Evolutionary conservation across 2,329 filamentous ascomycete genomes (phyloP), one percentile per base, ranked within the genome.

Genomic region (Monosporascus sp.): DNA sequence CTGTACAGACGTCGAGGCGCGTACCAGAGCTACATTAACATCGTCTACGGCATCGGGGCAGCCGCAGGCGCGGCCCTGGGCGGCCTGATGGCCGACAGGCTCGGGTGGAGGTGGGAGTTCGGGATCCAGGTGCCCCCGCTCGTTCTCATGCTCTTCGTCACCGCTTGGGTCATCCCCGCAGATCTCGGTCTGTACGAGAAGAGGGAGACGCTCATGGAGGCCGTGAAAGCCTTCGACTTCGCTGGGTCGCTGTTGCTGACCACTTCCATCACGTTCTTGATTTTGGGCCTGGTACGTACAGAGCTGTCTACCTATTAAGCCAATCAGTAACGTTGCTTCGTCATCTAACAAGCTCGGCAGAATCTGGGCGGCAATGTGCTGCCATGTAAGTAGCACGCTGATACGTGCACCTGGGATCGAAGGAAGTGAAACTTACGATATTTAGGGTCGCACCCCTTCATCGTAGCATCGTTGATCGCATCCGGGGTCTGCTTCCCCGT

Each of bases 61-160:
- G 76, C 80, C 7, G 71, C 83, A 2, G 88, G 88, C 3, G 87
- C 86, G 1, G 86, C 86, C 0, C 74, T 88, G 7, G 88, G 87
- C 16, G 87, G 87, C 1, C 75, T 84, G 50, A 81, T 91, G 63
- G 86, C 85, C 24, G 87, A 91, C 63, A 75, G 73, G 37, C 68
- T 91, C 2, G 88, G 88, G 31, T 91, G 87, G 87, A 75, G 88
- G 43, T 88, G 85, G 84, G 85, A 86, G 52, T 90, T 86, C 64
- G 81, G 81, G 51, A 68, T 86, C 7, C 84, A 87, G 67, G 72
- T 86, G 3, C 77, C 80, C 3, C 71, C 74, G 0, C 62, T 85
- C 31, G 26, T 78, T 0, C 48, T 80, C 2, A 78, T 75, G 55
- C 67, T 81, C 45, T 58, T 66, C 8, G 64, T 81, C n/a, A 72